Conservation (phyloP, 495 filamentous ascomycete genomes). For the Umbilicaria muhlenbergii region DNA sequence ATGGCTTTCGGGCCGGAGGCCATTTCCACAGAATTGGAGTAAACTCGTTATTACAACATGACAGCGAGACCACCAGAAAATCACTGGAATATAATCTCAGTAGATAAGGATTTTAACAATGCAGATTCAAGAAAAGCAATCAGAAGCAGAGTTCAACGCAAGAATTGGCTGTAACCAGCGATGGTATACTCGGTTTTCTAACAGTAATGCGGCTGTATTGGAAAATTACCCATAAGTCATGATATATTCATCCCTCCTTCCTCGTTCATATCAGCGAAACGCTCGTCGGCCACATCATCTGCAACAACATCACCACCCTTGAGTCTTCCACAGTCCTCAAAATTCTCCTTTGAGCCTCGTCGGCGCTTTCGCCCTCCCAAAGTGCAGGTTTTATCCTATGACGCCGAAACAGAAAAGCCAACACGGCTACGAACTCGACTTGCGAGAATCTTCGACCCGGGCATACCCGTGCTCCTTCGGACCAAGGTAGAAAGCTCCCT, state of each 20-base stretch:
- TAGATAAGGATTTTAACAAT: too few species aligned
- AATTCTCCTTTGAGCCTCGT: conserved; percentile 18
- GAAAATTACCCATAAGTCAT: too few species aligned
- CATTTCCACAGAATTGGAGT: too few species aligned
- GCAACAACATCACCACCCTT: conserved; percentile 1
- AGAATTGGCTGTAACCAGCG: too few species aligned
- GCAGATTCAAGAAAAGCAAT: too few species aligned
- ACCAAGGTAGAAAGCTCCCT: conserved; percentile 31
- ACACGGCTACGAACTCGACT: conserved; percentile 36
- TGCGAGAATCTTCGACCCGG: conserved; percentile 35
- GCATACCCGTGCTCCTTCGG: conserved; percentile 28
- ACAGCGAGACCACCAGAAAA: too few species aligned
- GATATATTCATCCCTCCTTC: background rate
- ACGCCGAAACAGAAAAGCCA: conserved; percentile 26
- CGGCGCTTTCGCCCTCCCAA: conserved; percentile 14
- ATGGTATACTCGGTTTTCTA: too few species aligned
- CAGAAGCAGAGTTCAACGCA: too few species aligned
- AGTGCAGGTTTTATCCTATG: conserved; percentile 17
- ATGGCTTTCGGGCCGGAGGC: too few species aligned
- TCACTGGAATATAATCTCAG: too few species aligned
- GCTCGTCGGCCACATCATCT: conserved; percentile 5
- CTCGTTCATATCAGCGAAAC: background rate
- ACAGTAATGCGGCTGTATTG: too few species aligned
- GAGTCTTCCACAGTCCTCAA: conserved; percentile 18
- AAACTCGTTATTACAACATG: too few species aligned